Base-by-base conservation (phyloP, 257 asterid genomes). In the Gynochthodes officinalis region DNA sequence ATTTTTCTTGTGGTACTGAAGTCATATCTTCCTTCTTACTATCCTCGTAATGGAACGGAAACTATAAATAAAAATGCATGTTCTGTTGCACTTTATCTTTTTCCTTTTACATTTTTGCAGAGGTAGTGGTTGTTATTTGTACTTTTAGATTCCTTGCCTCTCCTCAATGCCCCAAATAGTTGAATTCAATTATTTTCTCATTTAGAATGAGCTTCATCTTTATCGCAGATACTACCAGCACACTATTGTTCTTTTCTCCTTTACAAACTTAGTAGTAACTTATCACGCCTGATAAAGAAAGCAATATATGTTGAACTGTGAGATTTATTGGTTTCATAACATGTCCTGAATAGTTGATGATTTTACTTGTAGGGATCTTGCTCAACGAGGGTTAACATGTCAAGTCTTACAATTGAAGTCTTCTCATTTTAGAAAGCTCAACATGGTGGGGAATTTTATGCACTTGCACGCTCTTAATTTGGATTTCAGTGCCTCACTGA, bases 401-500 rank as follows among this genome's bases (percentile, higher is more conserved):
- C 85, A 86, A 80, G 86, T 84, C 73, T 83, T 90, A 75, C 81
- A 83, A 78, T 81, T 93, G 78, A 89, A 84, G 84, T 84, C 86
- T 40, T 93, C 97, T 70, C 98, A 86, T 83, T 86, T 89, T 80
- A 89, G 94, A 70, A 93, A 87, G 84, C 97, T 93, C 73, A 81
- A 77, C 76, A 87, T 90, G 95, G 86, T 76, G 70, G 98, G 97
- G 58, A 78, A 75, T 73, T 93, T 89, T 70, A 16, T 76, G 75
- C 84, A 73, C 72, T 79, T 93, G 92, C 86, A 80, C 64, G 67
- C 89, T 25, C 96, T 93, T 72, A 90, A 87, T 81, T 81, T 93
- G 81, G 98, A 93, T 85, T 90, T 86, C 86, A 93, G 97, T 85
- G 82, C 90, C 68, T 86, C 95, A 21, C 96, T 93, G 67, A 76